Evolutionary conservation across 2,329 filamentous ascomycete genomes (phyloP), one percentile per base, ranked within the genome.

Genomic region (Apiospora aurea): DNA sequence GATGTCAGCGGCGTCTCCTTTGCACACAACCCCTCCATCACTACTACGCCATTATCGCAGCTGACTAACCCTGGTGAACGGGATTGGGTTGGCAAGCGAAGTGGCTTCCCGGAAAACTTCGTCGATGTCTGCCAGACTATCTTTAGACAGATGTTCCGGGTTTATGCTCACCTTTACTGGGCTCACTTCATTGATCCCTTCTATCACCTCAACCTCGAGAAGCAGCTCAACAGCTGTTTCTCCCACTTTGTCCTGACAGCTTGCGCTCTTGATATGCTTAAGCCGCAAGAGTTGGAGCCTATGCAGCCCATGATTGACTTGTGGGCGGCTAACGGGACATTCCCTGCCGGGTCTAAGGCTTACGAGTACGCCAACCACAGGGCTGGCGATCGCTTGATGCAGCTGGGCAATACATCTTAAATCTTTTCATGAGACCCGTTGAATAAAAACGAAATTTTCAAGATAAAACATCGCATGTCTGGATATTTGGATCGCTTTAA

Each of bases 121-220:
- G 88, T 96, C 77, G 90, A 92, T 74, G 95, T 97, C 77, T 96
- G 96, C 86, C 95, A 97, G 86, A 92, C 92, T 75, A 96, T 98
- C 79, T 96, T 98, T 86, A 93, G 95, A 78, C 96, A 98, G 84
- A 98, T 99, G 93, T 98, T 99, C 87, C 93, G 96, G 73, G 96
- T 98, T 77, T 99, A 99, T 80, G 93, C 96, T 67, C 96, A 99
- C 83, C 91, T 99, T 73, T 99, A 99, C 87, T 98, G 97, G 89
- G 94, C 95, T 72, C 96, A 99, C 83, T 99, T 94, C 83, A 85
- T 91, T 73, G 93, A 94, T 76, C 93, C 93, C 6, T 94, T 95
- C 83, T 96, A 94, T 83, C 92, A 95, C 81, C 87, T 96, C 75
- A 94, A 93, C 84, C 85, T 93, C 13, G 91, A 93, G 81, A 93